Conservation (phyloP, 139 green algal species). For the Micractinium conductrix region DNA sequence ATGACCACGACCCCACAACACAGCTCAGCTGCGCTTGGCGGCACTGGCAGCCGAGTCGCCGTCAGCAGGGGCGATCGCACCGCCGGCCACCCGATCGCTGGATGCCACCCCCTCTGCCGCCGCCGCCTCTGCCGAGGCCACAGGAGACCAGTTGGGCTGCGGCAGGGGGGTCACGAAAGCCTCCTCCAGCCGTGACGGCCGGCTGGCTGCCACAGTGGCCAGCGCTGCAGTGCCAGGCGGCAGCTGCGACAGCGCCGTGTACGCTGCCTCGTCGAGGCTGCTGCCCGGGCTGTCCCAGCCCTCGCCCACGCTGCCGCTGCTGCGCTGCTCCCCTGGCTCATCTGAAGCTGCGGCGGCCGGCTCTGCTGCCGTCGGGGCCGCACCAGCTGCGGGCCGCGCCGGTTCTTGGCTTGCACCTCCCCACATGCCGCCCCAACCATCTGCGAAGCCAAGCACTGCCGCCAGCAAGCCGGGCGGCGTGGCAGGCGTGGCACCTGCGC, state of each 20-base stretch:
- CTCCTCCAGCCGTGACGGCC: neutral
- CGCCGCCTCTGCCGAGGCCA: no score
- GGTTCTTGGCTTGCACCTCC: neutral
- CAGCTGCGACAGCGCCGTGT: constrained; percentile 1
- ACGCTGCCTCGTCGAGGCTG: constrained; percentile 19
- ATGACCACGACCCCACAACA: no score
- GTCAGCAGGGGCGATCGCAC: no score
- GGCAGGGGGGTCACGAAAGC: constrained; percentile 17
- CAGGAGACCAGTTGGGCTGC: constrained; percentile 32
- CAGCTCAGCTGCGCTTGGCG: no score
- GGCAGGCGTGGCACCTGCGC: neutral
- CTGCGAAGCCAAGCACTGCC: constrained; percentile 28
- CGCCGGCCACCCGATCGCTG: no score
- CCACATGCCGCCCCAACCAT: constrained; percentile 19
- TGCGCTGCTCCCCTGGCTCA: neutral
- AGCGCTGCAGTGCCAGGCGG: neutral
- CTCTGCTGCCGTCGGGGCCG: neutral
- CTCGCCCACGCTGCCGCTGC: neutral
- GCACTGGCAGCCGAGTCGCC: no score
- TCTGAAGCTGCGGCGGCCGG: neutral
- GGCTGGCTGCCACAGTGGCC: constrained; percentile 14
- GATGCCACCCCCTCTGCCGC: no score
- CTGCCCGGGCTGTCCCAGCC: constrained; percentile 33
- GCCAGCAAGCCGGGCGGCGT: constrained; percentile 30
- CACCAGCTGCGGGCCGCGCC: neutral